These are phyloP conservation scores for Teunomyces stri DNA, from an alignment of 805 yeast species.

Conservation along the genomic window DNA sequence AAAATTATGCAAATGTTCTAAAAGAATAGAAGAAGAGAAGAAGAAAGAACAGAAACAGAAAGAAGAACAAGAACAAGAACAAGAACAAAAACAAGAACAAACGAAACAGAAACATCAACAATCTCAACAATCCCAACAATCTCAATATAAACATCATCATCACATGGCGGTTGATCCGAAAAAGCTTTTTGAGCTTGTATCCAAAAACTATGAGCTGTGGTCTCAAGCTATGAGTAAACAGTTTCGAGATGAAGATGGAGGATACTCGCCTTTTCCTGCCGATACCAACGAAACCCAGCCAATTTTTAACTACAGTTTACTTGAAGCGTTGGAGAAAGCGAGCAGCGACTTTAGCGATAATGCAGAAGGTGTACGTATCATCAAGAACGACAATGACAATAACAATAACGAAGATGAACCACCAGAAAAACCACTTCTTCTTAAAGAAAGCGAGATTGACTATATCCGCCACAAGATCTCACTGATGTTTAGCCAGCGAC, in stretches of 20 bases:
- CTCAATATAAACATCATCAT: neutral
- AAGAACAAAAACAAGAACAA: neutral
- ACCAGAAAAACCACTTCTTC: conserved; percentile 8
- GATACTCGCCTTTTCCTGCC: conserved; percentile 29
- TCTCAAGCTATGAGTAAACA: conserved; percentile 29
- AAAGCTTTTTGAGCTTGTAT: conserved; percentile 28
- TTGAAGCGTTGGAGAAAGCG: conserved; percentile 32
- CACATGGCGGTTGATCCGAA: conserved; percentile 19
- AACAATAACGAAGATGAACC: neutral
- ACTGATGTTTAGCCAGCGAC: conserved; percentile 16
- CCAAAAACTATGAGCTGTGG: conserved; percentile 40
- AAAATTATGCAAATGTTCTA: too few relatives aligned
- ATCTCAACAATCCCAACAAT: neutral
- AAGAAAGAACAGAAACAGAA: neutral
- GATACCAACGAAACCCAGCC: conserved; percentile 13
- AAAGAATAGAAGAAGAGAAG: neutral
- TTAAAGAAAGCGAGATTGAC: conserved; percentile 27
- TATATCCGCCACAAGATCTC: conserved; percentile 26
- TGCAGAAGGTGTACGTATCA: neutral
- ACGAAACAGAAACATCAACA: neutral
- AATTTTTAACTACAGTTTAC: conserved; percentile 25
- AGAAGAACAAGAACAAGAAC: neutral
- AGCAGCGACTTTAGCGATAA: conserved; percentile 17
- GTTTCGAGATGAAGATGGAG: conserved; percentile 22
- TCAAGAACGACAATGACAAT: too few relatives aligned